These are phyloP conservation scores for Myriosclerotinia duriaeana DNA, from an alignment of 2,329 filamentous ascomycete genomes.

Conservation along the genomic window DNA sequence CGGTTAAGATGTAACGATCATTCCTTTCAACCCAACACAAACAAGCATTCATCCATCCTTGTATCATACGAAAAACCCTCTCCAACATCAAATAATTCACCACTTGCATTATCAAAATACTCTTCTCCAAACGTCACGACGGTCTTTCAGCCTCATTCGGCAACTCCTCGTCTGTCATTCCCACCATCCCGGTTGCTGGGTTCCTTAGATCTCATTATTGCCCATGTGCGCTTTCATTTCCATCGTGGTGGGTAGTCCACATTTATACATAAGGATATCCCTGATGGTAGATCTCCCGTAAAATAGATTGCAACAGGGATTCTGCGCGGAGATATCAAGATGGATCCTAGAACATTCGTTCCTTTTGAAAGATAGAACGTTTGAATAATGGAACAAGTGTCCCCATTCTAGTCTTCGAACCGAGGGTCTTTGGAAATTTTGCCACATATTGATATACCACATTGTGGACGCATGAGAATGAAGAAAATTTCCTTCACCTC, in stretches of 20 bases:
- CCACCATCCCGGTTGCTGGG: background rate
- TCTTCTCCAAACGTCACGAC: background rate
- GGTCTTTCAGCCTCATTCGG: background rate
- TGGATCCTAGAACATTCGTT: background rate
- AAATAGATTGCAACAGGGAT: background rate
- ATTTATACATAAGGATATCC: background rate
- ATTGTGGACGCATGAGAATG: background rate
- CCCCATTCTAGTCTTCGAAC: background rate
- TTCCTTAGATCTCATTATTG: background rate
- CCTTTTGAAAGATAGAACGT: background rate
- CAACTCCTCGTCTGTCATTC: background rate
- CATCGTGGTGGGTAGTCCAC: background rate
- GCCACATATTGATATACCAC: background rate
- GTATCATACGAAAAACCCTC: background rate
- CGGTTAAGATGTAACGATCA: too few species aligned
- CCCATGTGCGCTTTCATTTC: background rate
- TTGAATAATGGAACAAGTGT: background rate
- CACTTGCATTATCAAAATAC: background rate
- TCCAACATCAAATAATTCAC: background rate
- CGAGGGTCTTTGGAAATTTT: background rate
- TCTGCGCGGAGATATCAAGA: background rate
- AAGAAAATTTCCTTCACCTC: background rate
- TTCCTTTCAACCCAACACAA: background rate
- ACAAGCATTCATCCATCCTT: constrained; percentile 3
- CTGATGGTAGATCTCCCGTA: background rate